Evolutionary conservation across 352 stramenopile species (phyloP).

Genomic region (Discostella stelligera): DNA sequence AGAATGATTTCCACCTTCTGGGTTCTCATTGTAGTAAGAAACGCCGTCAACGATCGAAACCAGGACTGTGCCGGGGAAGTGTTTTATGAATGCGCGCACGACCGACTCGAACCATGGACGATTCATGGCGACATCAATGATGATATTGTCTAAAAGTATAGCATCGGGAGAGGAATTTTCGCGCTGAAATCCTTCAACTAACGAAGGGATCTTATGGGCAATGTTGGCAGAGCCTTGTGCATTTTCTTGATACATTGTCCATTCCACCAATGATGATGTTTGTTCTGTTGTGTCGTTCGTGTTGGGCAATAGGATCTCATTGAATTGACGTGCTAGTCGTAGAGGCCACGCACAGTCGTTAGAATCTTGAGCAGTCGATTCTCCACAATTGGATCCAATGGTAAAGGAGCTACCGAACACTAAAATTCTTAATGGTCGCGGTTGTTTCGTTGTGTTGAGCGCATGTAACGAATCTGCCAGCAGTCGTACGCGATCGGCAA

Average conservation of each 20-base stretch:
- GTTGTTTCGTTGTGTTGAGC: background rate
- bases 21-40: background rate
- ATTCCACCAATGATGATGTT: conserved; percentile 10
- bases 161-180: conserved; percentile 9
- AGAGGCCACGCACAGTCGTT: conserved; percentile 19
- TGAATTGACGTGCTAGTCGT: conserved; percentile 10
- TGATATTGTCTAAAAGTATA: conserved; percentile 21
- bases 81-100: conserved; percentile 8
- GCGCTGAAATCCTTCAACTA: conserved; percentile 16
- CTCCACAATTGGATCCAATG: conserved; percentile 29
- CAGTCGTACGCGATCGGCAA: conserved; percentile 5
- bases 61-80: conserved; percentile 7
- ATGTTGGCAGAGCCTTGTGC: conserved; percentile 15
- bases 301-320: conserved; percentile 5
- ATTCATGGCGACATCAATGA: background rate
- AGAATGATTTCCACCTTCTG: background rate
- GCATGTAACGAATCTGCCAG: background rate
- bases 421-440: conserved; percentile 14
- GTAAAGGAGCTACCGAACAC: conserved; percentile 19
- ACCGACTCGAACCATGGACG: conserved; percentile 17
- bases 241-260: conserved; percentile 18
- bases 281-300: background rate
- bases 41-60: conserved; percentile 13
- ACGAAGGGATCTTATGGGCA: conserved; percentile 6
- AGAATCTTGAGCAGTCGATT: conserved; percentile 2